Conservation (phyloP, 1,284 basidiomycete genomes). For the Ganoderma multipileum region DNA sequence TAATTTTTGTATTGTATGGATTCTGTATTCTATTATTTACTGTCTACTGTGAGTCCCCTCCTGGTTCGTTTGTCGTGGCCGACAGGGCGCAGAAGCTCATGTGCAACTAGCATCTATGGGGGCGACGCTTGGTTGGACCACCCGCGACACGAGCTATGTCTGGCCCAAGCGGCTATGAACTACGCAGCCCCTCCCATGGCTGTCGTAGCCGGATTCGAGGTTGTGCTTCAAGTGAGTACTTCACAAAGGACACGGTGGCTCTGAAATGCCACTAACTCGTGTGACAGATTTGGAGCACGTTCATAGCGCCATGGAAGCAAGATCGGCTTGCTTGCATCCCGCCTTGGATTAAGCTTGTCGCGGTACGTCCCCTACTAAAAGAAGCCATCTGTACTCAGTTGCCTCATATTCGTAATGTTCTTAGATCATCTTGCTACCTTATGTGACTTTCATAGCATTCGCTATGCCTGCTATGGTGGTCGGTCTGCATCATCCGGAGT, state of each 20-base stretch:
- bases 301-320: constrained; percentile 36
- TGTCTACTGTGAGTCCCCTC: constrained; percentile 52
- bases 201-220: constrained; percentile 51
- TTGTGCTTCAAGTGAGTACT: constrained; percentile 54
- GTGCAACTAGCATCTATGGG: constrained; percentile 44
- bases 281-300: constrained; percentile 48
- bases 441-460: constrained; percentile 42
- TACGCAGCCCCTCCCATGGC: constrained; percentile 62
- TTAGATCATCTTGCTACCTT: constrained; percentile 48
- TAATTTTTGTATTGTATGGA: constrained; percentile 56
- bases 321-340: constrained; percentile 26
- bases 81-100: not conserved
- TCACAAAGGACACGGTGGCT: not conserved
- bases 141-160: constrained; percentile 45
- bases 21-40: constrained; percentile 59
- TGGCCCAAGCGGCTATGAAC: constrained; percentile 57
- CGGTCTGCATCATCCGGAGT: constrained; percentile 36
- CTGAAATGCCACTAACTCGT: too few relatives aligned
- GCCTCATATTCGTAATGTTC: not conserved
- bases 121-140: constrained; percentile 34
- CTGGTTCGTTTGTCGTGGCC: not conserved
- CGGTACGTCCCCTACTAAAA: constrained; percentile 23
- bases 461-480: constrained; percentile 11
- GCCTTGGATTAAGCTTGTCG: constrained; percentile 22
- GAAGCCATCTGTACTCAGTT: not conserved